A percentile compares a stretch with the other conserved stretches of the same genome.
phyloP scores from a whole-genome alignment of 441 rosid genomes.

The Erodium chrysanthum region DNA sequence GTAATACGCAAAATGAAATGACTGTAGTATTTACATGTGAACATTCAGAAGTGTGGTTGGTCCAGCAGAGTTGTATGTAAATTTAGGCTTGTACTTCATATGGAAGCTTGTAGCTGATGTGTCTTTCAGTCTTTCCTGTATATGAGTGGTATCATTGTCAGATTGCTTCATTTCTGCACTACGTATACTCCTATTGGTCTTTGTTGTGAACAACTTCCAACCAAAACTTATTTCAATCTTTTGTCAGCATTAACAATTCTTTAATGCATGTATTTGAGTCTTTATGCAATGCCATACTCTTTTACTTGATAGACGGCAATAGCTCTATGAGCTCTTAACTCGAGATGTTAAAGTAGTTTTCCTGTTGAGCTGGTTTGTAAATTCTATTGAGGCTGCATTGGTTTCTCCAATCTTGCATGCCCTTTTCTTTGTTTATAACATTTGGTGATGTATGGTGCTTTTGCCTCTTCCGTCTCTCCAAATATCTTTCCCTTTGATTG shows the following conservation, averaged over 20 bases:
- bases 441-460: not conserved
- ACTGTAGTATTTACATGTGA: not conserved
- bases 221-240: not conserved
- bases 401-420: not conserved
- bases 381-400: not conserved
- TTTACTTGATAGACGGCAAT: not conserved
- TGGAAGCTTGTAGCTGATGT: not conserved
- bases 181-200: not conserved
- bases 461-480: not conserved
- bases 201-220: not conserved
- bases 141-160: not conserved
- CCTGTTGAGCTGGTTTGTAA: not conserved
- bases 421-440: not conserved
- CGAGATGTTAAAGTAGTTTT: not conserved
- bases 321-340: not conserved
- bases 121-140: not conserved
- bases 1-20: not conserved
- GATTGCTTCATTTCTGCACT: not conserved
- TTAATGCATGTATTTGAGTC: not conserved
- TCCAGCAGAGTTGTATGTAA: not conserved
- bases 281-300: not conserved
- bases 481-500: conserved; percentile 6
- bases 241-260: not conserved
- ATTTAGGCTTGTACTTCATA: not conserved
- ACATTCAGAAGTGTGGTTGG: too few species aligned